phyloP scores from a whole-genome alignment of 2,329 filamentous ascomycete species.

The Neobulgaria alba region DNA sequence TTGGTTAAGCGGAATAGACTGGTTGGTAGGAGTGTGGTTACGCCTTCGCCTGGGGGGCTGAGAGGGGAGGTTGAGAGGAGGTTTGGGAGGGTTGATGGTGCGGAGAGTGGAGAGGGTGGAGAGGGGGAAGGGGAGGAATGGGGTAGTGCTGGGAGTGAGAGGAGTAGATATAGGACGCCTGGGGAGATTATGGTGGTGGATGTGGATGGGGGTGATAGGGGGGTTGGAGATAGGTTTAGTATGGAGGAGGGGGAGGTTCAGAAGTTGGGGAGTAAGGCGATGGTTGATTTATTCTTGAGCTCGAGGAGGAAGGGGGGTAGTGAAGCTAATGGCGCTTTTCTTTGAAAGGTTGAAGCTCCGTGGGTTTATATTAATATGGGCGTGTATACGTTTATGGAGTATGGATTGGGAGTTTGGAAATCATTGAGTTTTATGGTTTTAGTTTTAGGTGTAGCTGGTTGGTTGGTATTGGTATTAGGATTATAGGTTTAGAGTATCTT shows the following conservation, averaged over 20 bases:
- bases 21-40: no score
- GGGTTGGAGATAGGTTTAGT: no score
- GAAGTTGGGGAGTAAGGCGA: neutral
- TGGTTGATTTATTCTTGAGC: conserved; percentile 4
- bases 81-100: neutral
- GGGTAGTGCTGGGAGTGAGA: neutral
- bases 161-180: neutral
- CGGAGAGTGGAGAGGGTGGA: neutral
- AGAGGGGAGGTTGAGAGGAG: no score
- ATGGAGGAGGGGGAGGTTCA: neutral
- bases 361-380: conserved; percentile 3
- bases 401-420: no score
- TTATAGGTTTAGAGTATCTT: no score
- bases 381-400: no score
- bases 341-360: neutral
- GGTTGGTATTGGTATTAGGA: no score
- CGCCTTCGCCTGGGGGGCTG: no score
- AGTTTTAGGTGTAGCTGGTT: no score
- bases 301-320: conserved; percentile 3
- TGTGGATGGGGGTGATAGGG: neutral
- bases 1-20: no score
- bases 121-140: neutral
- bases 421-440: no score
- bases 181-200: neutral
- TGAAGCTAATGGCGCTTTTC: neutral